A percentile compares a stretch with the other conserved stretches of the same genome.
These are phyloP conservation scores for Blastomyces gilchristii DNA, from an alignment of 2,329 filamentous ascomycete species.

Conservation along the genomic window DNA sequence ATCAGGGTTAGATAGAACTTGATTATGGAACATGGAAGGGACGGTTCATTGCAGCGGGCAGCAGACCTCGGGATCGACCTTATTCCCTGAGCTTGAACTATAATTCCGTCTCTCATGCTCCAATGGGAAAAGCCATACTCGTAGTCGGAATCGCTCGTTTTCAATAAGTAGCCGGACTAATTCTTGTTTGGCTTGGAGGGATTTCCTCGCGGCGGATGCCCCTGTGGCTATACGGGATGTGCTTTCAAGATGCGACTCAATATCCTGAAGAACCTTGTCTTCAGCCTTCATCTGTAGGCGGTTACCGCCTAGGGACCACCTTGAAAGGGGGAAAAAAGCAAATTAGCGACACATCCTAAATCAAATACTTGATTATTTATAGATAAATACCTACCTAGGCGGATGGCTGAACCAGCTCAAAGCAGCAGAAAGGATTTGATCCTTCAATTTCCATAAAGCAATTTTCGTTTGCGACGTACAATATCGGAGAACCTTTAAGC, in stretches of 20 bases:
- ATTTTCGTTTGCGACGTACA: slow-evolving; percentile 54
- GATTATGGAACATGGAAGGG: background rate
- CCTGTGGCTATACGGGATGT: slow-evolving; percentile 50
- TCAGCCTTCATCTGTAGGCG: slow-evolving; percentile 89
- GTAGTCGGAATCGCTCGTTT: slow-evolving; percentile 71
- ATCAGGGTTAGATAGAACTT: slow-evolving; percentile 13
- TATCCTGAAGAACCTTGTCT: slow-evolving; percentile 66
- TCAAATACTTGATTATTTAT: background rate
- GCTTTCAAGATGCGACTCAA: slow-evolving; percentile 55
- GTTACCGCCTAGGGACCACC: slow-evolving; percentile 94
- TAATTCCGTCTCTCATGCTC: slow-evolving; percentile 50
- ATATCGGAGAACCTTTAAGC: slow-evolving; percentile 63
- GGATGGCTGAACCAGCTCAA: slow-evolving; percentile 79
- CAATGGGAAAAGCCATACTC: slow-evolving; percentile 82
- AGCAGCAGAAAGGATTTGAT: slow-evolving; percentile 75
- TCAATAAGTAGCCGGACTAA: slow-evolving; percentile 71
- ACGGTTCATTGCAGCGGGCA: background rate
- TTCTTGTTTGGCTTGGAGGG: slow-evolving; percentile 67
- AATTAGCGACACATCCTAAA: slow-evolving; percentile 13
- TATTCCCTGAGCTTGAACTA: slow-evolving; percentile 33
- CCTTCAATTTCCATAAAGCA: slow-evolving; percentile 73
- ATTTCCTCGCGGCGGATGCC: slow-evolving; percentile 47
- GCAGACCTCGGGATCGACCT: slow-evolving; percentile 12
- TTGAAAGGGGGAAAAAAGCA: slow-evolving; percentile 21
- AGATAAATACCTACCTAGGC: slow-evolving; percentile 44